These are phyloP conservation scores for Fusarium anthophilum DNA, from an alignment of 2,329 filamentous ascomycete genomes.

Conservation along the genomic window DNA sequence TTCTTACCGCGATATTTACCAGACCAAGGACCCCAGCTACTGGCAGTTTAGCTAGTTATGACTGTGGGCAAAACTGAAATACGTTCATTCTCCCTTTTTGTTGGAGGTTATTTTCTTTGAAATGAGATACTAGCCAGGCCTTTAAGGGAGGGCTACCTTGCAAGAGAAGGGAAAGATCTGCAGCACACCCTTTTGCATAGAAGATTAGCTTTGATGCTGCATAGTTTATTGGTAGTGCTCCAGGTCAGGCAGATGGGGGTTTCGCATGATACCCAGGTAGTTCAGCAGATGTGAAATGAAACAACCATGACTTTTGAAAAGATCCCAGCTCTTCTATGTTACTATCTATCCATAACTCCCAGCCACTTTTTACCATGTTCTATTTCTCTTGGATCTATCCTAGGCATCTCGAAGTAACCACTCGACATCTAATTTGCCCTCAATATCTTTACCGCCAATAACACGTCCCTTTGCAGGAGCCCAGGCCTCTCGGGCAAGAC, in stretches of 20 bases:
- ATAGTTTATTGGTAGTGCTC: constrained; percentile 13
- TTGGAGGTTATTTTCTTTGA: constrained; percentile 28
- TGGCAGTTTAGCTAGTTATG: constrained; percentile 57
- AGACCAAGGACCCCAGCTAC: constrained; percentile 64
- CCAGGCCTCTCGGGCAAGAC: constrained; percentile 74
- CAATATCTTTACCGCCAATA: constrained; percentile 39
- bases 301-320: constrained; percentile 18
- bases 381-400: background rate
- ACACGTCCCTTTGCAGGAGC: constrained; percentile 52
- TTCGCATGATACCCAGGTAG: constrained; percentile 38
- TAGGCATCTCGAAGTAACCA: constrained; percentile 51
- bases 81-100: constrained; percentile 40
- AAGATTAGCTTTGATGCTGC: constrained; percentile 17
- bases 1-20: constrained; percentile 69
- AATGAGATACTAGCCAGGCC: constrained; percentile 27
- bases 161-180: constrained; percentile 1
- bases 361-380: constrained; percentile 12
- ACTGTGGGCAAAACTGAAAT: constrained; percentile 15
- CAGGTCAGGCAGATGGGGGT: constrained; percentile 12
- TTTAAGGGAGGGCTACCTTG: constrained; percentile 18
- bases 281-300: constrained; percentile 32
- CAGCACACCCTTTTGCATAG: constrained; percentile 15
- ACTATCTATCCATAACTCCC: constrained; percentile 38
- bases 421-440: constrained; percentile 48
- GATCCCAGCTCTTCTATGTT: constrained; percentile 28